Evolutionary conservation across 306 rosid species (phyloP).

Genomic region (Dryas alaskensis): DNA sequence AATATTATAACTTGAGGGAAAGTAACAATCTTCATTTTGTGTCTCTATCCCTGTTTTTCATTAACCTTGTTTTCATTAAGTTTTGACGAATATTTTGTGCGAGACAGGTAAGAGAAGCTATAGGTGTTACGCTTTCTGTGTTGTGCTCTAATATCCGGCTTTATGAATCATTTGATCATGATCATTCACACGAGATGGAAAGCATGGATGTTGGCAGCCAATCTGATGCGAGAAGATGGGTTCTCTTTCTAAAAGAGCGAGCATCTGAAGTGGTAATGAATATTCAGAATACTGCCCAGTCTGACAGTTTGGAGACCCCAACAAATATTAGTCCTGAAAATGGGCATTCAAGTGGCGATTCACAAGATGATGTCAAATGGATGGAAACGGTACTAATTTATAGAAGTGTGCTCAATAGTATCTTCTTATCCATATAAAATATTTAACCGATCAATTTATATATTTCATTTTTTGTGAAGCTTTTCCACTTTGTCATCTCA

Average conservation of each 20-base stretch:
- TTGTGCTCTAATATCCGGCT: slow-evolving; percentile 89
- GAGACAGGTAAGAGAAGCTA: slow-evolving; percentile 86
- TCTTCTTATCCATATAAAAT: slow-evolving; percentile 25
- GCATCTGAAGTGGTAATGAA: slow-evolving; percentile 66
- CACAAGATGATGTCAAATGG: slow-evolving; percentile 90
- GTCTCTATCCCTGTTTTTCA: not conserved
- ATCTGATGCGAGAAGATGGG: slow-evolving; percentile 73
- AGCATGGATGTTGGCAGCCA: slow-evolving; percentile 35
- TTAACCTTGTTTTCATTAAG: slow-evolving; percentile 1
- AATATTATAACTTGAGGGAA: not conserved
- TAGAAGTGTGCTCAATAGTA: slow-evolving; percentile 11
- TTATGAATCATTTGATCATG: slow-evolving; percentile 52
- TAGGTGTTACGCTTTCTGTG: slow-evolving; percentile 83
- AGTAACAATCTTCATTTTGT: not conserved
- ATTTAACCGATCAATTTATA: slow-evolving; percentile 26
- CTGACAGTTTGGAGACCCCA: slow-evolving; percentile 52
- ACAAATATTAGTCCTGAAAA: slow-evolving; percentile 52
- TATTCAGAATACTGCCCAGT: slow-evolving; percentile 71
- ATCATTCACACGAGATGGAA: slow-evolving; percentile 35
- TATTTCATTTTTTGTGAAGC: slow-evolving; percentile 49
- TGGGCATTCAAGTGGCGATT: slow-evolving; percentile 60
- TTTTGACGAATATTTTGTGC: slow-evolving; percentile 30
- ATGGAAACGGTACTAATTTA: slow-evolving; percentile 85
- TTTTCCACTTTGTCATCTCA: slow-evolving; percentile 81
- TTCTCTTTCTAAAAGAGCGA: slow-evolving; percentile 48